These are phyloP conservation scores for Bidens hawaiensis DNA, from an alignment of 140 eudicot species.

Conservation along the genomic window DNA sequence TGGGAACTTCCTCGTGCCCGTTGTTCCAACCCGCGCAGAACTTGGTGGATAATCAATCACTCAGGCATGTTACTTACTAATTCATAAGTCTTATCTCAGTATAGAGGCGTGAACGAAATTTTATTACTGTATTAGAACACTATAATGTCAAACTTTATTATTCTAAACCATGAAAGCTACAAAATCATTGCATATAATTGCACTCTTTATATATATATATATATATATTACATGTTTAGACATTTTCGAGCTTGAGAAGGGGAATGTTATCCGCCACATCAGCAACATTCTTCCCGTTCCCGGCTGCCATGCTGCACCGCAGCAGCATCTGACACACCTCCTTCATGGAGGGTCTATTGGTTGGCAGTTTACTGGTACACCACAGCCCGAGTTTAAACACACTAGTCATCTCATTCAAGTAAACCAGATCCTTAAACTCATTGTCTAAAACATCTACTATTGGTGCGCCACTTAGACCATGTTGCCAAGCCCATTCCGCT, in stretches of 20 bases:
- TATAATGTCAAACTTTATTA: no score
- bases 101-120: no score
- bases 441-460: conserved; percentile 45
- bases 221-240: no score
- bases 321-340: conserved; percentile 56
- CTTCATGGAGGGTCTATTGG: conserved; percentile 68
- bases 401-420: conserved; percentile 52
- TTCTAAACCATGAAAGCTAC: no score
- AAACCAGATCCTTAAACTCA: conserved; percentile 43
- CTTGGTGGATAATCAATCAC: no score
- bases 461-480: conserved; percentile 31
- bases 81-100: no score
- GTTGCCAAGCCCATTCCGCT: conserved; percentile 66
- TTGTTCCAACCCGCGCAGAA: no score
- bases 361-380: conserved; percentile 55
- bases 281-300: conserved; percentile 15
- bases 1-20: no score
- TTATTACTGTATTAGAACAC: no score
- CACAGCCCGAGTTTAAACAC: conserved; percentile 64
- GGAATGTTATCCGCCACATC: conserved; percentile 45
- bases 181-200: no score
- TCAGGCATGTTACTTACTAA: no score
- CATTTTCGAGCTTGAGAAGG: conserved; percentile 42
- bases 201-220: no score
- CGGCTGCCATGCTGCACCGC: conserved; percentile 18